Conservation (phyloP, 2,329 filamentous ascomycete species). For the Pleurostoma richardsiae region DNA sequence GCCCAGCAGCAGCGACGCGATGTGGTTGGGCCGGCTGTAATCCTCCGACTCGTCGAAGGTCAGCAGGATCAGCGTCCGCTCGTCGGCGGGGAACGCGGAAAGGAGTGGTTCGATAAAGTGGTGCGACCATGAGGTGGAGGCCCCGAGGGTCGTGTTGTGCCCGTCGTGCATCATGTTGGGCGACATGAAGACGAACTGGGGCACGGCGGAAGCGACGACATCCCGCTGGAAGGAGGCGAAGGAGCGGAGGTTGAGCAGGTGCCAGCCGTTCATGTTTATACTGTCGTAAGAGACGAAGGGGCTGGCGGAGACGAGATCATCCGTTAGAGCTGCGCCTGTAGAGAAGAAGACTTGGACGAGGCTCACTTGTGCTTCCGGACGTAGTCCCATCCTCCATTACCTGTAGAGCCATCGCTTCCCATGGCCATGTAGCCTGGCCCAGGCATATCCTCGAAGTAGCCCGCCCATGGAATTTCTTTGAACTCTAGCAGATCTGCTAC, state of each 20-base stretch:
- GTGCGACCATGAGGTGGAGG: constrained; percentile 44
- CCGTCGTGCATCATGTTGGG: constrained; percentile 64
- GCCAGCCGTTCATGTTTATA: constrained; percentile 29
- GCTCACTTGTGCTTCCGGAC: constrained; percentile 35
- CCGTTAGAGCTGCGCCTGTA: no score
- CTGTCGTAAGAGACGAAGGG: constrained; percentile 37
- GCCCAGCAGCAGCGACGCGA: constrained; percentile 49
- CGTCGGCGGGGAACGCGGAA: constrained; percentile 42
- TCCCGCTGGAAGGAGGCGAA: constrained; percentile 57
- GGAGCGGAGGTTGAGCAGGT: constrained; percentile 57
- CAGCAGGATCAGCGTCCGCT: constrained; percentile 47
- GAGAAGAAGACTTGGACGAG: constrained; percentile 30
- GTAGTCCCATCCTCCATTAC: constrained; percentile 28
- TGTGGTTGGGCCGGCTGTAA: constrained; percentile 45
- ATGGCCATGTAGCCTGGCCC: constrained; percentile 41
- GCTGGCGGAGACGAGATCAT: constrained; percentile 12
- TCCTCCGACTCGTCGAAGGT: constrained; percentile 55
- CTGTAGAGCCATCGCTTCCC: constrained; percentile 26
- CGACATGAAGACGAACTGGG: constrained; percentile 61
- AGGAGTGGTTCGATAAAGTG: constrained; percentile 50
- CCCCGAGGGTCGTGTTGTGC: constrained; percentile 51
- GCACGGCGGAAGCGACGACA: constrained; percentile 47
- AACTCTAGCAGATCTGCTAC: constrained; percentile 39
- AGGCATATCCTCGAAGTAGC: constrained; percentile 39
- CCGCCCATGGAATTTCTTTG: constrained; percentile 33